Base-by-base conservation (phyloP, 306 rosid species). In the Dicorynia guianensis region DNA sequence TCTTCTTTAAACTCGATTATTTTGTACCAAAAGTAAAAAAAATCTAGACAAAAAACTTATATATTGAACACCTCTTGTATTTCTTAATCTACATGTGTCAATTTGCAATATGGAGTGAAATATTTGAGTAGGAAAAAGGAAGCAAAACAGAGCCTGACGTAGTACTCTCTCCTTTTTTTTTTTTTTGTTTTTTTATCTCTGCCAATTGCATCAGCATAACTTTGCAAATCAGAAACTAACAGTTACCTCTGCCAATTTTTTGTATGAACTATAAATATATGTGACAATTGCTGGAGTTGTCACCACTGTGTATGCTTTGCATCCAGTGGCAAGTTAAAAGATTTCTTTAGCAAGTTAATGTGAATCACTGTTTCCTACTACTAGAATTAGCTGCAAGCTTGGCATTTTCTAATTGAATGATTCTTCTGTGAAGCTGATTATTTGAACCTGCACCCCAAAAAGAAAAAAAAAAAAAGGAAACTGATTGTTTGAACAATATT, bases 91-190 rank as follows among this genome's bases (percentile, higher is more conserved):
- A 10, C 52, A 35, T 68, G 19, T 42, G 68, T 36, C 60, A 49
- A 52, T 46, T 34, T 52, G 54, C 65, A 20, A 42, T 38, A 34
- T 33, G 57, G 11, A n/a, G 61, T 36, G 60, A 19, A 19, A 38
- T 18, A 43, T 15, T 34, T 80, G 55, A 34, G 11, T 19, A 76
- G 6, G 55, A 72, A 39, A 57, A 72, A 72, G 63, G 42, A 72
- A 72, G 57, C 12, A 44, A 71, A 25, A 54, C 36, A 43, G 59
- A 17, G 67, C 67, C 15, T 63, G 17, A 44, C 46, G 62, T n/a
- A 34, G 36, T 71, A 33, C 57, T 46, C 56, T 72, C 15, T 35
- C 12, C 6, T 20, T 48, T 20, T 58, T 35, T 11, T 18, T 30
- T 6, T 20, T 48, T 20, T 58, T 35, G 11, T 18, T 30, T 33